These are phyloP conservation scores for Coniella vitis DNA, from an alignment of 2,329 filamentous ascomycete species.

Conservation along the genomic window DNA sequence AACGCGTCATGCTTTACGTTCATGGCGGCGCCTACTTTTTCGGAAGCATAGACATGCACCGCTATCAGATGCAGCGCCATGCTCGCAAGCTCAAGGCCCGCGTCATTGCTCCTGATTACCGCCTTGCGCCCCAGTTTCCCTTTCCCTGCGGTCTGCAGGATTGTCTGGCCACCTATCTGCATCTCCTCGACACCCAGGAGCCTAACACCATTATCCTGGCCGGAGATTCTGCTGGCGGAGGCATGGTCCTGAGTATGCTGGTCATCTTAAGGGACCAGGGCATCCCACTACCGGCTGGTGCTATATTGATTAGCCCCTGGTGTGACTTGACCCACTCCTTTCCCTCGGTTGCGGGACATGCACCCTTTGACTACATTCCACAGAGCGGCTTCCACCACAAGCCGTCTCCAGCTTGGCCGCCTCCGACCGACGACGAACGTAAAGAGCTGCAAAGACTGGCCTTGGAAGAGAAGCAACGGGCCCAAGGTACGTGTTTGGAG, in stretches of 20 bases:
- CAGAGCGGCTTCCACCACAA: constrained; percentile 82
- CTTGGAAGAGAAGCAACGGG: constrained; percentile 30
- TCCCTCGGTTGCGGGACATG: constrained; percentile 72
- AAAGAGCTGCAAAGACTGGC: constrained; percentile 44
- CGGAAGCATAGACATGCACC: constrained; percentile 89
- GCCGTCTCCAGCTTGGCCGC: constrained; percentile 87
- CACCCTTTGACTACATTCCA: constrained; percentile 81
- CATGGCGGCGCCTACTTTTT: constrained; percentile 96
- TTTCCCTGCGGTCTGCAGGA: constrained; percentile 92
- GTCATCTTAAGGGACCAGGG: constrained; percentile 76
- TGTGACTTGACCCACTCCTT: constrained; percentile 94
- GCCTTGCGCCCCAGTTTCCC: constrained; percentile 86
- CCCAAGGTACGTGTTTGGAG: constrained; percentile 13
- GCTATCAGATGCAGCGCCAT: constrained; percentile 97
- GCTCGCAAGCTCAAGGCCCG: constrained; percentile 88
- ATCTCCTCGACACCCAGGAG: constrained; percentile 68
- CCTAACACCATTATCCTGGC: constrained; percentile 79
- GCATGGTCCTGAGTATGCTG: constrained; percentile 77
- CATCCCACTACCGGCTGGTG: constrained; percentile 79
- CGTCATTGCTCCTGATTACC: constrained; percentile 80
- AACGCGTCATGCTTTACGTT: constrained; percentile 84
- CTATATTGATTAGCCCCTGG: constrained; percentile 89
- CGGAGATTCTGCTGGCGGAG: constrained; percentile 88
- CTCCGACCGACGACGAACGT: constrained; percentile 73
- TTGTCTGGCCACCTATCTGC: constrained; percentile 80